phyloP scores from a whole-genome alignment of 2,329 filamentous ascomycete species.

The Fusarium napiforme region DNA sequence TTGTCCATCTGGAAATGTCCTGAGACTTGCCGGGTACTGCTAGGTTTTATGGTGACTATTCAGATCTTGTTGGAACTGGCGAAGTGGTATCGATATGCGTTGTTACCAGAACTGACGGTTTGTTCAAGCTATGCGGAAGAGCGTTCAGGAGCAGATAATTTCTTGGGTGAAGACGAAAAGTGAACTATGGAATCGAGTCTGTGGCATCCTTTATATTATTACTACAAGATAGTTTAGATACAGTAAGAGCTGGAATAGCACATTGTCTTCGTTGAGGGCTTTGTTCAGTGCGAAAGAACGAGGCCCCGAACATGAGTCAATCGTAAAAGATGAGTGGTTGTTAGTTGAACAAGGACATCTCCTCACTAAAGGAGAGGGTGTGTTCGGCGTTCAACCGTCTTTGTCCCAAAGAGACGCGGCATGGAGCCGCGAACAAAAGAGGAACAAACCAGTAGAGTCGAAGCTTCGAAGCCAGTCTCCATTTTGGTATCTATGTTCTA shows the following conservation, averaged over 20 bases:
- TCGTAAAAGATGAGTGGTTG: neutral
- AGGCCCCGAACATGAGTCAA: constrained; percentile 6
- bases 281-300: constrained; percentile 16
- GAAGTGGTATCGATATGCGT: neutral
- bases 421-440: constrained; percentile 13
- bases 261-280: constrained; percentile 22
- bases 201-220: constrained; percentile 26
- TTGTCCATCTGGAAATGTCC: neutral
- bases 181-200: neutral
- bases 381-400: constrained; percentile 13
- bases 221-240: constrained; percentile 3
- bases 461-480: constrained; percentile 9
- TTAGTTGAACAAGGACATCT: constrained; percentile 19
- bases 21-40: neutral
- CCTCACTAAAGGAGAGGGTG: constrained; percentile 2
- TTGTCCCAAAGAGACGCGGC: constrained; percentile 16
- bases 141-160: neutral
- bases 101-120: neutral
- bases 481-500: constrained; percentile 22
- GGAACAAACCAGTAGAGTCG: constrained; percentile 4
- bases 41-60: neutral
- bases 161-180: neutral
- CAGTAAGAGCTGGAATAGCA: neutral
- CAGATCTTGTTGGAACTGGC: neutral
- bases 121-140: neutral